These are phyloP conservation scores for Cyberlindnera meyerae DNA, from an alignment of 805 yeast genomes.

Conservation along the genomic window DNA sequence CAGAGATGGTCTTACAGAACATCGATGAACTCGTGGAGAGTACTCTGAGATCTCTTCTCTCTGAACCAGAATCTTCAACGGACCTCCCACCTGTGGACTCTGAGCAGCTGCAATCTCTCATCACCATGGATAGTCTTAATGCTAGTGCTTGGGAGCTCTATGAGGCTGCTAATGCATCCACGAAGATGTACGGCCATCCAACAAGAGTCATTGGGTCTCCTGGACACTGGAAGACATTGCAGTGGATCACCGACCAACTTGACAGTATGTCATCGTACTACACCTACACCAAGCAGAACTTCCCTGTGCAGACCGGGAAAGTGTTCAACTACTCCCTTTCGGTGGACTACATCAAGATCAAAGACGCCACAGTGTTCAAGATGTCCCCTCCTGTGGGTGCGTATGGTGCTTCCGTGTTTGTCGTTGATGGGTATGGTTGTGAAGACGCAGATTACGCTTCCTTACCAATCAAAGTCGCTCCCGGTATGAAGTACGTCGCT, in stretches of 20 bases:
- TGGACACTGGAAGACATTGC: slow-evolving; percentile 84
- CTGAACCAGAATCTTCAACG: no score
- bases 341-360: slow-evolving; percentile 41
- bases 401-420: slow-evolving; percentile 51
- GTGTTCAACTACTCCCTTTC: slow-evolving; percentile 49
- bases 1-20: slow-evolving; percentile 5
- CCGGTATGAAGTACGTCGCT: slow-evolving; percentile 40
- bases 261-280: slow-evolving; percentile 56
- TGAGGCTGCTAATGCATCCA: slow-evolving; percentile 56
- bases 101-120: slow-evolving; percentile 56
- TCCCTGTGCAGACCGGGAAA: slow-evolving; percentile 66
- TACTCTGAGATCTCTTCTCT: neutral
- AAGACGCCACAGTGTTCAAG: slow-evolving; percentile 50
- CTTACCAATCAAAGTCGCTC: slow-evolving; percentile 26
- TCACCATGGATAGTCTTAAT: slow-evolving; percentile 54
- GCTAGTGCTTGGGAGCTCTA: slow-evolving; percentile 60
- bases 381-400: slow-evolving; percentile 78
- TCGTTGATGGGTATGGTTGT: slow-evolving; percentile 68
- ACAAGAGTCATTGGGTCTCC: slow-evolving; percentile 89
- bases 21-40: slow-evolving; percentile 1
- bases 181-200: slow-evolving; percentile 66
- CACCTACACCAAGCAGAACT: slow-evolving; percentile 59
- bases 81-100: slow-evolving; percentile 50
- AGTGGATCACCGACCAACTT: slow-evolving; percentile 58
- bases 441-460: slow-evolving; percentile 54